These are phyloP conservation scores for Populus simonii DNA, from an alignment of 345 rosid genomes.

Conservation along the genomic window DNA sequence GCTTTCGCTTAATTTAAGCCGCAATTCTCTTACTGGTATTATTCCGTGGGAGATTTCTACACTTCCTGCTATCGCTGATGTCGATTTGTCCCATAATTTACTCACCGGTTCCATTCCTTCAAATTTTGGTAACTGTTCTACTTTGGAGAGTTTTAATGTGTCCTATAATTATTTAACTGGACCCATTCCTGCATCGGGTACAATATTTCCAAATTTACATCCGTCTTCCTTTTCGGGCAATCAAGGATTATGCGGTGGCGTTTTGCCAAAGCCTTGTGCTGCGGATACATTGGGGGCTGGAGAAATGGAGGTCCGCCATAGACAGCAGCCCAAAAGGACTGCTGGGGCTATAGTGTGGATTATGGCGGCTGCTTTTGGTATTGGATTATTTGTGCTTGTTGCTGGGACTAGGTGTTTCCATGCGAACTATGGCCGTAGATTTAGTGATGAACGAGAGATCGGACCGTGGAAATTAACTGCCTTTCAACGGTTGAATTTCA, in stretches of 20 bases:
- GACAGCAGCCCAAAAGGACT: slow-evolving; percentile 50
- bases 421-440: slow-evolving; percentile 43
- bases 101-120: slow-evolving; percentile 87
- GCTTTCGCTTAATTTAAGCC: slow-evolving; percentile 57
- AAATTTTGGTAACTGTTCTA: slow-evolving; percentile 68
- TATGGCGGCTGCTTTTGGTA: slow-evolving; percentile 79
- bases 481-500: slow-evolving; percentile 80
- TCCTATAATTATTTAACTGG: slow-evolving; percentile 70
- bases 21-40: slow-evolving; percentile 64
- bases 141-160: slow-evolving; percentile 79
- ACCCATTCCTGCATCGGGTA: slow-evolving; percentile 62
- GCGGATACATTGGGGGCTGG: slow-evolving; percentile 28
- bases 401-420: slow-evolving; percentile 77
- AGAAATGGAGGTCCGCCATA: slow-evolving; percentile 31
- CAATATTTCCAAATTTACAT: slow-evolving; percentile 60
- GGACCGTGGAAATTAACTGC: slow-evolving; percentile 97
- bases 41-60: slow-evolving; percentile 84
- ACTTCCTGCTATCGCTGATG: slow-evolving; percentile 62
- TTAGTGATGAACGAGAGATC: slow-evolving; percentile 38
- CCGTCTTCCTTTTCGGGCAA: slow-evolving; percentile 79
- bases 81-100: slow-evolving; percentile 74
- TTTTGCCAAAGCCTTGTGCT: slow-evolving; percentile 53
- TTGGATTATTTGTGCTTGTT: slow-evolving; percentile 66
- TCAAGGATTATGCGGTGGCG: slow-evolving; percentile 73
- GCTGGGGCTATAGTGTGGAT: slow-evolving; percentile 95